Percentiles rank a stretch among this genome's conserved stretches.
phyloP scores from a whole-genome alignment of 345 rosid species.

The Pistacia vera region DNA sequence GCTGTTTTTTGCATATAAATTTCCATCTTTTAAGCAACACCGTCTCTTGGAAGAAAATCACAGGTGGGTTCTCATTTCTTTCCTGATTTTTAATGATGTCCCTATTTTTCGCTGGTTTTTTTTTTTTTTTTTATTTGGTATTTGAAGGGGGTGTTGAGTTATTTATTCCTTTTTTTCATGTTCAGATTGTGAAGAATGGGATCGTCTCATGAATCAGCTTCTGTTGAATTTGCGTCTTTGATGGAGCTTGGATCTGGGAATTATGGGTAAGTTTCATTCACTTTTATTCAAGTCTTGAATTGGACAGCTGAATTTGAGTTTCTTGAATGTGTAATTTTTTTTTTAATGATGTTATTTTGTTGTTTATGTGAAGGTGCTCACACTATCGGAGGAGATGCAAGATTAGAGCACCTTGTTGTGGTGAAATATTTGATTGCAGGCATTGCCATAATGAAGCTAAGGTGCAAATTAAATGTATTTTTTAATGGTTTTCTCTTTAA shows the following conservation, averaged over 20 bases:
- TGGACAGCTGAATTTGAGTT: neutral
- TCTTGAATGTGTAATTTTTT: neutral
- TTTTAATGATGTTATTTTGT: neutral
- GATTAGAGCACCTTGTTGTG: constrained; percentile 85
- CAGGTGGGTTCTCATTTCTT: neutral
- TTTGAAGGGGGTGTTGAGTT: constrained; percentile 1
- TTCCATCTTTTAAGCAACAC: neutral
- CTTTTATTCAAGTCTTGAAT: neutral
- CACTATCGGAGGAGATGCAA: constrained; percentile 88
- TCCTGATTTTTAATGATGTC: neutral
- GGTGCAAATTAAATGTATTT: constrained; percentile 35
- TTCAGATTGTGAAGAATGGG: constrained; percentile 23
- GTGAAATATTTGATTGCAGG: constrained; percentile 81
- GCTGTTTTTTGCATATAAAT: neutral
- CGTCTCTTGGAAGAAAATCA: constrained; percentile 1
- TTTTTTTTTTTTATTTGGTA: neutral
- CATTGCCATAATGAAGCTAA: constrained; percentile 91
- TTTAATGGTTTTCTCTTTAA: neutral
- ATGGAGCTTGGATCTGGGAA: constrained; percentile 56
- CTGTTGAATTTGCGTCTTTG: constrained; percentile 15
- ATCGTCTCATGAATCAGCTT: neutral
- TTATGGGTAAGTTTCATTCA: constrained; percentile 55
- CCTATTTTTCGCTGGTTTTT: neutral
- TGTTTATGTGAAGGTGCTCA: constrained; percentile 48
- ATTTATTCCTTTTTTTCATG: neutral